A percentile compares a stretch with the other conserved stretches of the same genome.
phyloP scores from a whole-genome alignment of 2,329 filamentous ascomycete species.

The Xylaria arbuscula region DNA sequence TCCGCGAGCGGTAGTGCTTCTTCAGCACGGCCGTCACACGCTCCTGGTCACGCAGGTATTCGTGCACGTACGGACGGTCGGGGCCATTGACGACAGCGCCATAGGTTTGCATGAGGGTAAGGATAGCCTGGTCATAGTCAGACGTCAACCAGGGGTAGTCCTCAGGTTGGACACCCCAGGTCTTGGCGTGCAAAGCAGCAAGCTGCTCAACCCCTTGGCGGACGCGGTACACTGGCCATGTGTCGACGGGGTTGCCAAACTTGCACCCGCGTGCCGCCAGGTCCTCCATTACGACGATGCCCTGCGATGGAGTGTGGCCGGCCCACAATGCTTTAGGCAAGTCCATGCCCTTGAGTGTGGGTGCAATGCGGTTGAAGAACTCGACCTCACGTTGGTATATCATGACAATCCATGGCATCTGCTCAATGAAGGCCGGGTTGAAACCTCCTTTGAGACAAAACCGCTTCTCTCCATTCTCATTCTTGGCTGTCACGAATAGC shows the following conservation, averaged over 20 bases:
- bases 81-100: conserved; percentile 42
- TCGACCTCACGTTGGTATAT: conserved; percentile 47
- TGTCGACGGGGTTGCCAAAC: conserved; percentile 41
- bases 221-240: conserved; percentile 43
- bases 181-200: conserved; percentile 50
- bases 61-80: conserved; percentile 46
- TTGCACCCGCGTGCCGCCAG: conserved; percentile 40
- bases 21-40: conserved; percentile 49
- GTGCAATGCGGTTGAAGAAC: conserved; percentile 46
- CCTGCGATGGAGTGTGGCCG: conserved; percentile 41
- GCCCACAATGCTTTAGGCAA: conserved; percentile 45
- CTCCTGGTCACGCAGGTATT: conserved; percentile 45
- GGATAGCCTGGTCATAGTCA: conserved; percentile 48
- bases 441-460: conserved; percentile 47
- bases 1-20: conserved; percentile 48
- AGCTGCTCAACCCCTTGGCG: conserved; percentile 50
- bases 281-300: conserved; percentile 47
- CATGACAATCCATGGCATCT: conserved; percentile 43
- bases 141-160: conserved; percentile 50
- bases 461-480: conserved; percentile 34
- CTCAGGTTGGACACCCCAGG: conserved; percentile 43
- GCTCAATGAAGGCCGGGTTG: conserved; percentile 44
- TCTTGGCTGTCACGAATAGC: conserved; percentile 40
- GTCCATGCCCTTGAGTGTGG: conserved; percentile 39
- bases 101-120: conserved; percentile 45